Percentiles rank a stretch among this genome's conserved stretches.
Evolutionary conservation across 1,139 yeast genomes (phyloP).

Genomic region (Lodderomyces metapsilosis): DNA sequence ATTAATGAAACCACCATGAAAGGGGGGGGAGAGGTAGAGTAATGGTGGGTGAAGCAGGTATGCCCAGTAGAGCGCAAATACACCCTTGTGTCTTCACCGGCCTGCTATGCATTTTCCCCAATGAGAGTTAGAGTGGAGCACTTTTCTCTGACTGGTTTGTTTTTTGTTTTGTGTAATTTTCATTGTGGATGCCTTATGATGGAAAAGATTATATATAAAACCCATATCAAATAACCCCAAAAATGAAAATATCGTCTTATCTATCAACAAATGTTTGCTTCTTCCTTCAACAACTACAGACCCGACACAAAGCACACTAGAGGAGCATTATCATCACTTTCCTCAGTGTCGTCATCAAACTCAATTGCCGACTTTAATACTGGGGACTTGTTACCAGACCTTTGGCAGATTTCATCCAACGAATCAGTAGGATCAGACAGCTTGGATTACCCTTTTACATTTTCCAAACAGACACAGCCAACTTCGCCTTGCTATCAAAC

Average conservation of each 20-base stretch:
- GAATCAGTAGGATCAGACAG: constrained; percentile 11
- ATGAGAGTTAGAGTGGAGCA: no score
- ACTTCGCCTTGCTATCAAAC: background rate
- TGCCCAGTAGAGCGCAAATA: background rate
- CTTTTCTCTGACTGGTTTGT: no score
- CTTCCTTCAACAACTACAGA: background rate
- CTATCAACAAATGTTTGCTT: background rate
- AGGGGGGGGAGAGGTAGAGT: background rate
- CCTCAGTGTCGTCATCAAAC: constrained; percentile 22
- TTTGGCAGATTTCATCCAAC: constrained; percentile 29
- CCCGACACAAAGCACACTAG: background rate
- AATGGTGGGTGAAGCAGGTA: no score
- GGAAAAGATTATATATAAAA: background rate
- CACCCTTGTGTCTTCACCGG: no score
- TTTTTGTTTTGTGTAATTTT: background rate
- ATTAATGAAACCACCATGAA: background rate
- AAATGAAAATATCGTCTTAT: no score
- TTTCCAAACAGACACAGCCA: constrained; percentile 4
- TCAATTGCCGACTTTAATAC: constrained; percentile 24
- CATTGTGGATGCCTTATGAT: background rate
- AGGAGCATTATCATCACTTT: constrained; percentile 15
- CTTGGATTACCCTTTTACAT: constrained; percentile 4
- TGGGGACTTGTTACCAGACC: constrained; percentile 34
- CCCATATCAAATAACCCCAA: background rate
- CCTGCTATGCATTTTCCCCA: no score